phyloP scores from a whole-genome alignment of 2,329 filamentous ascomycete genomes.

The Ceratocystis destructans region DNA sequence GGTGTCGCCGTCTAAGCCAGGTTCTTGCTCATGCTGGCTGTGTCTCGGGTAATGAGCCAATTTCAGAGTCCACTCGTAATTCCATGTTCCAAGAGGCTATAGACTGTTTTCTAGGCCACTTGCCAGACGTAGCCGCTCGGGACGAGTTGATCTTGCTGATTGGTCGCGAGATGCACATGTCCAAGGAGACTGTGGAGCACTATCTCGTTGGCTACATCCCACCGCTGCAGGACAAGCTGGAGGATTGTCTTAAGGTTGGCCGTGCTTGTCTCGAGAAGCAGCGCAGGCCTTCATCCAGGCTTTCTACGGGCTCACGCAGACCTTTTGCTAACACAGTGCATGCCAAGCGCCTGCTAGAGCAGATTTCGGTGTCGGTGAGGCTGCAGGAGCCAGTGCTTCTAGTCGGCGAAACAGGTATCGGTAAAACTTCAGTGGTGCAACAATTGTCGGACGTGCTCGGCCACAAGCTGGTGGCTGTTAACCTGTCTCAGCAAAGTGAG shows the following conservation, averaged over 20 bases:
- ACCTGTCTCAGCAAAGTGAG: constrained; percentile 95
- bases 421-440: constrained; percentile 93
- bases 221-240: constrained; percentile 47
- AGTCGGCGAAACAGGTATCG: constrained; percentile 97
- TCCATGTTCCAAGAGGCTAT: constrained; percentile 87
- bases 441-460: constrained; percentile 75
- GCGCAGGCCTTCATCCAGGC: constrained; percentile 32
- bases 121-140: constrained; percentile 52
- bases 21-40: constrained; percentile 49
- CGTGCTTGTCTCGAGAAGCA: constrained; percentile 49
- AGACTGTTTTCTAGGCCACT: constrained; percentile 78
- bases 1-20: constrained; percentile 63
- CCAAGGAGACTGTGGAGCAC: constrained; percentile 66
- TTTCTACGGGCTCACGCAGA: constrained; percentile 39
- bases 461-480: constrained; percentile 80
- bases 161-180: constrained; percentile 75
- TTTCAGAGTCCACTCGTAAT: constrained; percentile 58
- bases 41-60: constrained; percentile 53
- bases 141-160: constrained; percentile 52
- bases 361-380: constrained; percentile 69
- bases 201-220: constrained; percentile 63
- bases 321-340: constrained; percentile 83
- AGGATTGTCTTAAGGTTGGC: constrained; percentile 46
- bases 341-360: constrained; percentile 72
- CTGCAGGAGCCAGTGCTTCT: constrained; percentile 80